A percentile compares a stretch with the other conserved stretches of the same genome.
These are phyloP conservation scores for Cardiospermum halicacabum DNA, from an alignment of 345 rosid genomes.

Conservation along the genomic window DNA sequence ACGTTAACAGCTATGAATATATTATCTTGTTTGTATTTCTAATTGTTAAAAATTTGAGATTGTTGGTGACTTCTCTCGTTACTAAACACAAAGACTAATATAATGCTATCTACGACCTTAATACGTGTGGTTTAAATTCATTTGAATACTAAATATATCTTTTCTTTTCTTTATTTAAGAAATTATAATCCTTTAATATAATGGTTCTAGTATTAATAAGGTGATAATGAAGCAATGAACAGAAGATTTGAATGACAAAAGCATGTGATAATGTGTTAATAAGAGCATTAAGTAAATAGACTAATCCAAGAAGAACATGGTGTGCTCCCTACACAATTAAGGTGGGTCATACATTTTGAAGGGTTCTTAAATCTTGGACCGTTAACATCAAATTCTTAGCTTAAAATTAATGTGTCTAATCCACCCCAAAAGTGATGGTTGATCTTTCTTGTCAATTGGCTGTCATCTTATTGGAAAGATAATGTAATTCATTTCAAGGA, in stretches of 20 bases:
- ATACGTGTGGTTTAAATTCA: too few species aligned
- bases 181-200: slow-evolving; percentile 8
- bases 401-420: too few species aligned
- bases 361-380: slow-evolving; percentile 17
- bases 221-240: neutral
- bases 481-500: slow-evolving; percentile 36
- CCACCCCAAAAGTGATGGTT: slow-evolving; percentile 32
- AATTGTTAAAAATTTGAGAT: too few species aligned
- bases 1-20: too few species aligned
- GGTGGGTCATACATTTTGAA: slow-evolving; percentile 18
- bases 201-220: neutral
- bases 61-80: too few species aligned
- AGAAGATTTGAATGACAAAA: slow-evolving; percentile 15
- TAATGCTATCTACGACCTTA: too few species aligned
- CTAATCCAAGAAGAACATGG: slow-evolving; percentile 29
- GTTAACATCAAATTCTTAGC: slow-evolving; percentile 27
- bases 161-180: neutral
- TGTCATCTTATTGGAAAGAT: slow-evolving; percentile 37
- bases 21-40: too few species aligned
- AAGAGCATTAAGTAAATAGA: slow-evolving; percentile 28
- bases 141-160: too few species aligned
- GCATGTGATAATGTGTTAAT: slow-evolving; percentile 41
- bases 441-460: slow-evolving; percentile 58
- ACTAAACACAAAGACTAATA: too few species aligned
- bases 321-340: slow-evolving; percentile 20